Evolutionary conservation across 1,284 basidiomycete species (phyloP).

Genomic region (Puccinia sorghi): DNA sequence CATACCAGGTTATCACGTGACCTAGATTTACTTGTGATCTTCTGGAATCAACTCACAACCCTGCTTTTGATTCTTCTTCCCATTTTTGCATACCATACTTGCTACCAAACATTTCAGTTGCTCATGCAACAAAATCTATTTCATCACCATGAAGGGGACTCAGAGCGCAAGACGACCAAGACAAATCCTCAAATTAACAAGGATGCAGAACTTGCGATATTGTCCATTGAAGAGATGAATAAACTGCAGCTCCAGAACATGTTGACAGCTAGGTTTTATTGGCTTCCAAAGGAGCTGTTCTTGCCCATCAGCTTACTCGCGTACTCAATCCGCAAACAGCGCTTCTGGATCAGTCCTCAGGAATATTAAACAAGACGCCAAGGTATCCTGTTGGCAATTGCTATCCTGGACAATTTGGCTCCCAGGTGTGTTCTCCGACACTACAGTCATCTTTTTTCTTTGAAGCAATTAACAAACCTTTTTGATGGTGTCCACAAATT

Average conservation of each 20-base stretch:
- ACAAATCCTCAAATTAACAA: not conserved
- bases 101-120: constrained; percentile 9
- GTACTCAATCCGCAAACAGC: constrained; percentile 12
- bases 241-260: constrained; percentile 27
- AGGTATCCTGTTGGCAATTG: constrained; percentile 13
- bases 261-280: constrained; percentile 3
- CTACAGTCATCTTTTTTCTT: too few species aligned
- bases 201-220: constrained; percentile 5
- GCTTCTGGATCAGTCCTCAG: not conserved
- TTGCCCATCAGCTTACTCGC: not conserved
- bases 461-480: too few species aligned
- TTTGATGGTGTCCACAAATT: too few species aligned
- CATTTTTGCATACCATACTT: constrained; percentile 21
- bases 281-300: not conserved
- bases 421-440: constrained; percentile 13
- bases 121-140: constrained; percentile 27
- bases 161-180: not conserved
- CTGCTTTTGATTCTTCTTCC: too few species aligned
- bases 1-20: too few species aligned
- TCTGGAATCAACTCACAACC: not conserved
- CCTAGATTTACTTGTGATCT: too few species aligned
- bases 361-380: constrained; percentile 16
- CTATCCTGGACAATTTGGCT: constrained; percentile 27
- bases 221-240: constrained; percentile 1
- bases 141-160: not conserved